Evolutionary conservation across 1,284 basidiomycete genomes (phyloP), one percentile per base, ranked within the genome.

Genomic region (Rhodotorula sp.): DNA sequence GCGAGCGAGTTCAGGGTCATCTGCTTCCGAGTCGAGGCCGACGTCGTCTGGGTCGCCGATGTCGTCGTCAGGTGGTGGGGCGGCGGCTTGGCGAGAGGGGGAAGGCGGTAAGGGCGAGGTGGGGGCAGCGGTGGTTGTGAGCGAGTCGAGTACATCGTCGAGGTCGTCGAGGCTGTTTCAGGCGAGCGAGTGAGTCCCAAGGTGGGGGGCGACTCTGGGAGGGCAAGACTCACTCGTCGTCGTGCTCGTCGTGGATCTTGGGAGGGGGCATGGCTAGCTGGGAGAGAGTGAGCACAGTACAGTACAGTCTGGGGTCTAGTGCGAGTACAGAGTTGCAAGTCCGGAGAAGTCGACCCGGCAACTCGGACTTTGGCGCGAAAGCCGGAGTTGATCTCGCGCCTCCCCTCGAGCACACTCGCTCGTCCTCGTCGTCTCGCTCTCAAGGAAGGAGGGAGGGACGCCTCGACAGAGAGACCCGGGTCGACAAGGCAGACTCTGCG

Each of bases 1-100:
- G 54, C 85, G 84, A 55, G 89, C 87, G 77, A 93, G 91, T 63
- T 88, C 79, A 66, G 84, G 74, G 74, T 37, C 37, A 10, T 37
- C 33, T 33, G 33, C 33, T 7, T 4, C 37, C 37, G 37, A 37
- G 37, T 76, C 77, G 60, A 67, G 60, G 1, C 53, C 45, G 44
- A 46, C 58, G 64, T 83, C 80, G 54, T 83, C 83, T 72, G 83
- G 74, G 53, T 75, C 72, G 82, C 59, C 84, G 81, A 64, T 83
- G 82, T 24, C 83, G 84, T 80, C 84, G 81, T 77, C 60, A 80
- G 77, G 24, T 59, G 51, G 44, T 62, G 60, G 7, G 75, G 69
- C 3, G 24, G 37, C 26, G 7, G 63, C 17, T 29, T 48, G 10
- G n/a, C 60, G 20, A 15, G 69, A 51, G 17, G 76, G 68, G 6